Base-by-base conservation (phyloP, 306 rosid species). In the Prunus salicina region DNA sequence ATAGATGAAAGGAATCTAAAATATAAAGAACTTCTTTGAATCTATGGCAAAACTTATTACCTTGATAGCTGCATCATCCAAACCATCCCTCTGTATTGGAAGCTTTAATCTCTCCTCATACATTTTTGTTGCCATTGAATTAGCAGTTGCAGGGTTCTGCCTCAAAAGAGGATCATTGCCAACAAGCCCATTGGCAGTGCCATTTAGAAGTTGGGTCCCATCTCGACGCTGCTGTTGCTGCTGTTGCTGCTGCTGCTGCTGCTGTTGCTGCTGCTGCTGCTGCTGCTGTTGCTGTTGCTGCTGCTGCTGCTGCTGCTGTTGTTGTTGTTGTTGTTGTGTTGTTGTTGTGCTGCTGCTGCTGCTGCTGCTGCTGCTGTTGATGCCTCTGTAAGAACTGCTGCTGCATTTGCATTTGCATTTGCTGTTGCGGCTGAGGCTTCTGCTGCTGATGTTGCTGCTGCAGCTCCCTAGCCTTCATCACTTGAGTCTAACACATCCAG, bases 71-170 rank as follows among this genome's bases (percentile, higher is more conserved):
- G 51, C 86, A 79, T 86, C 86, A 77, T 85, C 84, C 8, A 81
- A 87, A 28, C 81, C 79, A 79, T 85, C 90, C 84, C 87, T 79
- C 67, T 76, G 84, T 24, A 69, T 80, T 4, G 93, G 89, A 77
- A 69, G 81, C 76, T 85, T 89, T 57, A 82, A 70, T 64, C 78
- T 85, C 61, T 83, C 89, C 74, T 81, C 91, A 20, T 79, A 81
- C 83, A 75, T 60, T 72, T 82, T 82, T 72, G 86, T 46, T 69
- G 84, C 84, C 86, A 80, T 11, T 27, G 79, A 76, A 84, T 74
- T 86, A 64, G 87, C 84, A 74, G 86, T 76, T 46, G 78, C 82
- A 73, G 50, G 72, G 76, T 76, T 89, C 85, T 83, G 84, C 80
- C 88, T 84, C 81, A 66, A 74, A 43, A 77, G 78, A 79, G 83